Evolutionary conservation across 1,284 basidiomycete species (phyloP), one percentile per base, ranked within the genome.

Genomic region (Ceratobasidium sp.): DNA sequence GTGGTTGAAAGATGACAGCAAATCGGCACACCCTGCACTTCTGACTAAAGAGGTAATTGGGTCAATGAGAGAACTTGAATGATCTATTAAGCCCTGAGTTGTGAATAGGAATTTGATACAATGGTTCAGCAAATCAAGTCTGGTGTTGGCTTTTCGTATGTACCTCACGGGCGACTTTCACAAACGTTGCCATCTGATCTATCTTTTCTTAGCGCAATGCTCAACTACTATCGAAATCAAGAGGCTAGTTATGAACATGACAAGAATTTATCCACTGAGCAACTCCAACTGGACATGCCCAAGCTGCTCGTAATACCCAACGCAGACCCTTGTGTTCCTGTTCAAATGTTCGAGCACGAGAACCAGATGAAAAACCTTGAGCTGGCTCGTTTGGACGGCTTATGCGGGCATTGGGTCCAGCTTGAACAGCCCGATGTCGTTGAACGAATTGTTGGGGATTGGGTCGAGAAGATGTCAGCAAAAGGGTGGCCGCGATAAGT

Each of bases 371-470:
- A 34, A 30, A 30, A 28, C 3, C 21, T 62, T 14, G 71, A 72
- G 12, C 26, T 62, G 1, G 58, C 50, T 14, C 28, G 26, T 4
- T n/a, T 61, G 16, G 59, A 72, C 4, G 58, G 45, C 4, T 34
- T 30, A n/a, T 69, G 64, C 28, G 71, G 59, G 21, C 71, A 72
- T 36, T 62, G 58, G 59, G 48, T 53, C 10, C 60, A 62, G 71
- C 39, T 72, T 1, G 71, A 72, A 32, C 41, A 55, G 46, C 71
- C 59, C 18, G 46, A 28, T 9, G 71, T 61, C 32, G 32, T 72
- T 26, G 60, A 60, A 21, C 32, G 45, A 30, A 55, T 72, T 55
- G 50, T 72, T 41, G 71, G 71, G n/a, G 59, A 72, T 4, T 72
- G 71, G 71, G 45, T 72, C 16, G 71, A 72, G 48, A 34, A 36